Conservation (phyloP, 2,329 filamentous ascomycete species). For the Pleomassaria siparia region DNA sequence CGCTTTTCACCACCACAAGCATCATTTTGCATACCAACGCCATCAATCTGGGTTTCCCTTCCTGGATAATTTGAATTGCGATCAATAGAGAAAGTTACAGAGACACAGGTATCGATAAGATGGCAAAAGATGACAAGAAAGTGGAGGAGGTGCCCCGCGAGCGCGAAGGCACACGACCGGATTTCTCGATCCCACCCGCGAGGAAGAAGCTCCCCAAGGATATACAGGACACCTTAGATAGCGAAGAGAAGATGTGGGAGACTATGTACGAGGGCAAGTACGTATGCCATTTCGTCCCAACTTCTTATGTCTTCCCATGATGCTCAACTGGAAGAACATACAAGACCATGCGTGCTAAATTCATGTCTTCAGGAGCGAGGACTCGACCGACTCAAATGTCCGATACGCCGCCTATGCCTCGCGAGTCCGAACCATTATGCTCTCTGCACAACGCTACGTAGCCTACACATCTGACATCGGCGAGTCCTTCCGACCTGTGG, state of each 20-base stretch:
- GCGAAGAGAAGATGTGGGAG: constrained; percentile 74
- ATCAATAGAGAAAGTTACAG: background rate
- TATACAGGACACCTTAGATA: constrained; percentile 59
- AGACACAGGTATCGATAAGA: constrained; percentile 15
- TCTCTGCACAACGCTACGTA: constrained; percentile 91
- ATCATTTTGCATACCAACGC: too few relatives aligned
- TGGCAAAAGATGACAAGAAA: constrained; percentile 42
- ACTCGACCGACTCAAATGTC: constrained; percentile 81
- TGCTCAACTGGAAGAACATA: background rate
- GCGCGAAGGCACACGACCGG: constrained; percentile 48
- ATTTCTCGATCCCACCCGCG: constrained; percentile 52
- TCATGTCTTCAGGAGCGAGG: constrained; percentile 58
- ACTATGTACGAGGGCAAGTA: constrained; percentile 79
- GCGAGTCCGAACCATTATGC: constrained; percentile 80
- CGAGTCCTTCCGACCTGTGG: constrained; percentile 91
- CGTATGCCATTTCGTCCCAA: constrained; percentile 39
- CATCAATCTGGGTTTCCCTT: too few relatives aligned
- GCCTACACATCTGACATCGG: constrained; percentile 97
- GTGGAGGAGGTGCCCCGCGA: constrained; percentile 42
- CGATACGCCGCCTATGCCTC: constrained; percentile 93
- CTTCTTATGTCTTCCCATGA: background rate
- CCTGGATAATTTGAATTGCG: background rate
- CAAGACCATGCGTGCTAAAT: background rate
- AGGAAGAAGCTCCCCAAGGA: constrained; percentile 56
- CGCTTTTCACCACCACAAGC: background rate